Base-by-base conservation (phyloP, 2,329 filamentous ascomycete species). In the Botrytis sinoallii region DNA sequence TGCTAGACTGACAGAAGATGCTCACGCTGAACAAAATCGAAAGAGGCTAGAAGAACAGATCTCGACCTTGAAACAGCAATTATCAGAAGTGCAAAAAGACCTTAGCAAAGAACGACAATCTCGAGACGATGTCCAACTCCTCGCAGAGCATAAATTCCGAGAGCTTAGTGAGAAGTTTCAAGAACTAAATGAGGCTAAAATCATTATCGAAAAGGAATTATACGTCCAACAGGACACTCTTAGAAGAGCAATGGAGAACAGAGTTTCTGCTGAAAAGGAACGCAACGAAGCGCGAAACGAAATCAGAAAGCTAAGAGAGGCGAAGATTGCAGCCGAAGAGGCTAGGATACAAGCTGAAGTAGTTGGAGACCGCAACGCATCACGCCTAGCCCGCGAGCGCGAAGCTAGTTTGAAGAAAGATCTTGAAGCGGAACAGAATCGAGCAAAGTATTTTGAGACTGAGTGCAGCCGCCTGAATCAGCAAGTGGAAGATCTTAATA, bases 191-290 rank as follows among this genome's bases (percentile, higher is more conserved):
- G 94, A 98, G 76, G 91, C 94, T 42, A 99, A 99, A 83, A 97
- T 98, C 79, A 97, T 91, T 65, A 97, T 99, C 76, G 95, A 99
- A 83, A 98, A 98, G 82, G 95, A 98, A 83, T 91, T 99, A 82
- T 98, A 98, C 81, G 92, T 93, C 8, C 95, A 98, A 80, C 95
- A 98, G 82, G 95, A 99, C 80, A 92, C 93, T 18, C 88, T 98
- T 64, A 90, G 96, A 55, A 90, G 95, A 72, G 93, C 94, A 18
- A 93, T 92, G 77, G 94, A 97, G 82, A 92, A 93, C 65, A 90
- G 93, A 46, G 87, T 90, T 8, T 89, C 90, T 8, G 93, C 93
- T 0, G 95, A 99, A 81, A 90, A 92, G 77, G 94, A 97, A 79
- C 92, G 95, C 4, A 96, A 97, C 79, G 93, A 97, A 72, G 92